These are phyloP conservation scores for Fusarium austroafricanum DNA, from an alignment of 2,329 filamentous ascomycete species.

Conservation along the genomic window DNA sequence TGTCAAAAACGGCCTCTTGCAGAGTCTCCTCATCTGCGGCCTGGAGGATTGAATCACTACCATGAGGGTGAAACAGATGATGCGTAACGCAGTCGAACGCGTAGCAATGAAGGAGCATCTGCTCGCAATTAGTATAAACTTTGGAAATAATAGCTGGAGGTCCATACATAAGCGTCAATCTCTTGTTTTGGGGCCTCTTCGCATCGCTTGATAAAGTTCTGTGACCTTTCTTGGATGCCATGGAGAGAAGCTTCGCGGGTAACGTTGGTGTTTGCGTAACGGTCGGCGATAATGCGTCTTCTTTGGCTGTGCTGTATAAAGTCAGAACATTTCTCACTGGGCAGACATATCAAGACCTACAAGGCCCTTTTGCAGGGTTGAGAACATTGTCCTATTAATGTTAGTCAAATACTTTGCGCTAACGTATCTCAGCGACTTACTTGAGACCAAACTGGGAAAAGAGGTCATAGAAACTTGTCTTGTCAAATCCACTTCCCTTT, in stretches of 20 bases:
- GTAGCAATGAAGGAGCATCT: constrained; percentile 32
- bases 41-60: constrained; percentile 23
- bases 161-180: constrained; percentile 28
- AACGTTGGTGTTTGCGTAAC: constrained; percentile 34
- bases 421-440: neutral
- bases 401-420: accelerated
- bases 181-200: constrained; percentile 3
- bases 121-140: neutral
- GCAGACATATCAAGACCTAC: neutral
- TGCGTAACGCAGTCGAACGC: constrained; percentile 32
- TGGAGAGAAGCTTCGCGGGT: constrained; percentile 13
- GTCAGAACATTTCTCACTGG: neutral
- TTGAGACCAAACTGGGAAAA: constrained; percentile 27
- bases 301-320: constrained; percentile 22
- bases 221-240: constrained; percentile 25
- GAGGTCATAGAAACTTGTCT: constrained; percentile 23
- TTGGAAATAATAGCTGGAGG: accelerated
- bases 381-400: constrained; percentile 23
- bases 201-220: constrained; percentile 26
- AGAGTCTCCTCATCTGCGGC: constrained; percentile 18
- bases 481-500: constrained; percentile 31
- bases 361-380: constrained; percentile 16
- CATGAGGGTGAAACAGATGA: constrained; percentile 32
- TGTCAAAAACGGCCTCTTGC: constrained; percentile 27
- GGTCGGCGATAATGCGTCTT: constrained; percentile 28